A percentile compares a stretch with the other conserved stretches of the same genome.
phyloP scores from a whole-genome alignment of 441 rosid genomes.

The Lepidium campestre region DNA sequence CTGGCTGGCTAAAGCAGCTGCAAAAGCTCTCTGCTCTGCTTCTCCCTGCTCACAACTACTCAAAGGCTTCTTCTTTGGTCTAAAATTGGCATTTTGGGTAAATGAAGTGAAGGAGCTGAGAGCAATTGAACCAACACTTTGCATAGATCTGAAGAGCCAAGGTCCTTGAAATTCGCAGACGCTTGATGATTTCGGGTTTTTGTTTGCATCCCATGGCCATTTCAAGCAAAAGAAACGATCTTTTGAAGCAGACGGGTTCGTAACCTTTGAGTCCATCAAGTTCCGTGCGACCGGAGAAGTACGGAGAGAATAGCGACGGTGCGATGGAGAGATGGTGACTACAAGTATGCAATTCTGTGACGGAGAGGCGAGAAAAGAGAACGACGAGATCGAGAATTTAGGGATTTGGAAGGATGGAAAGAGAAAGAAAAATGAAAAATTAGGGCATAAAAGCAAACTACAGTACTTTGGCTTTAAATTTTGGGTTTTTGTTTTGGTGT shows the following conservation, averaged over 20 bases:
- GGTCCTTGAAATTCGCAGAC: constrained; percentile 56
- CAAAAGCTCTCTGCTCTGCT: constrained; percentile 84
- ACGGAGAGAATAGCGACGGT: not conserved
- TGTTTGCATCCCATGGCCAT: constrained; percentile 72
- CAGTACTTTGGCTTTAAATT: too few relatives aligned
- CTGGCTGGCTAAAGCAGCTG: constrained; percentile 67
- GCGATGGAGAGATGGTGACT: not conserved
- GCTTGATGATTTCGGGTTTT: constrained; percentile 31
- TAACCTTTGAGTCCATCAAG: constrained; percentile 11
- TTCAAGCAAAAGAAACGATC: constrained; percentile 58
- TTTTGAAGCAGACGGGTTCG: constrained; percentile 24
- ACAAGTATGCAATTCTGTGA: not conserved
- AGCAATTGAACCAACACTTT: constrained; percentile 56
- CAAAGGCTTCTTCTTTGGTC: constrained; percentile 32
- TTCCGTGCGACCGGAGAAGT: not conserved
- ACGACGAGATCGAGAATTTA: not conserved
- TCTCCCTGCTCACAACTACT: constrained; percentile 67
- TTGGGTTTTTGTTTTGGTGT: not conserved
- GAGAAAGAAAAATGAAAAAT: not conserved
- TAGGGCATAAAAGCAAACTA: not conserved
- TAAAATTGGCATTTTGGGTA: not conserved
- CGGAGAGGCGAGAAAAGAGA: not conserved
- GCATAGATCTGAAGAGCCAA: constrained; percentile 76
- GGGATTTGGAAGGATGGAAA: not conserved
- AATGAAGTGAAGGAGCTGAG: constrained; percentile 45